Base-by-base conservation (phyloP, 345 rosid genomes). In the Microcos paniculata region DNA sequence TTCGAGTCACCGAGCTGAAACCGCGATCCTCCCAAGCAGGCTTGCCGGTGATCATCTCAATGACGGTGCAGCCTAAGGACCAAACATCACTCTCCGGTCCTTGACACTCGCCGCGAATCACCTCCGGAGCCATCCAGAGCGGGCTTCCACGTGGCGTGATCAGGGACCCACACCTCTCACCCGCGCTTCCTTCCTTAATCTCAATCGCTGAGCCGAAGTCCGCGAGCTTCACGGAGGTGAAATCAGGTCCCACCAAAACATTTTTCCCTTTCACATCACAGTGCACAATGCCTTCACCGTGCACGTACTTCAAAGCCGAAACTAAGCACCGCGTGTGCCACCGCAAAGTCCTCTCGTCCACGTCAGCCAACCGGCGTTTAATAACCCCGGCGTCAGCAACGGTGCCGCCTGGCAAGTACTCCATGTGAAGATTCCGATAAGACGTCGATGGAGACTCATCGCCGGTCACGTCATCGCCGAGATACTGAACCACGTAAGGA, bases 61-160 rank as follows among this genome's bases (percentile, higher is more conserved):
- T 77, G 33, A 89, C 52, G 8, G 96, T 88, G 81, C 97, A 91
- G 0, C 97, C 96, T 16, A 92, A 21, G 19, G 97, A 88, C 97
- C 97, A 92, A 1, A 92, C 89, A 70, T 92, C 97, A 59, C 97
- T 91, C 71, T 90, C 87, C 75, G 94, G 90, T 38, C 96, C 94
- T 81, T 87, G 96, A 23, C 30, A 83, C 81, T 91, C 93, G 6
- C 88, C 62, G 55, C 94, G 82, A 2, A 92, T 62, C 72, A 91
- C 97, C 86, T 92, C 97, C 76, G 97, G 97, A 26, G 97, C 97
- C 96, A 92, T 92, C 97, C 96, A 92, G 13, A 92, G 84, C 14
- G 97, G 97, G 52, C 96, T 92, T 77, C 97, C 97, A 43, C 96
- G 94, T 31, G 92, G 91, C 77, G 69, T 11, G 48, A 72, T n/a